Percentiles rank a stretch among this genome's conserved stretches.
phyloP scores from a whole-genome alignment of 164 flowering plant species.

The Pachysandra terminalis region DNA sequence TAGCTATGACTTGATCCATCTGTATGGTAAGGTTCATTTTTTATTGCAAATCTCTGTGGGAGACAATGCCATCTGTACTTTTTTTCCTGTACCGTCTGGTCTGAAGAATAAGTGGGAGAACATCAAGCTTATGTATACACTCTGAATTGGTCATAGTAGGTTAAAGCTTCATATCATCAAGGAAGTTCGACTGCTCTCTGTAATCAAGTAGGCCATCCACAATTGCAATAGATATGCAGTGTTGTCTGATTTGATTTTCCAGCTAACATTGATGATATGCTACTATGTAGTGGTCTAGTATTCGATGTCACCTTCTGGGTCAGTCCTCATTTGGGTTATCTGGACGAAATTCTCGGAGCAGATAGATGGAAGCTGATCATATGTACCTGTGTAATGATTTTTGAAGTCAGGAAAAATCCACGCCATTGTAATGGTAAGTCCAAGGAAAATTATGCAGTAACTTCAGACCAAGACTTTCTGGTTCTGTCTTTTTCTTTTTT shows the following conservation, averaged over 20 bases:
- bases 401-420: neutral
- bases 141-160: neutral
- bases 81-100: neutral
- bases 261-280: neutral
- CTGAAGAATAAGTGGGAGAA: neutral
- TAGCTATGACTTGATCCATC: neutral
- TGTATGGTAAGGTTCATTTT: neutral
- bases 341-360: constrained; percentile 13
- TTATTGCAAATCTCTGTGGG: neutral
- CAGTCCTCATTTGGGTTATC: neutral
- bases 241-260: neutral
- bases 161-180: neutral
- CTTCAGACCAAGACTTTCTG: no score
- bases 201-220: neutral
- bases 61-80: neutral
- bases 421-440: neutral
- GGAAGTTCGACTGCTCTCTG: neutral
- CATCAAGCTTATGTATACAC: neutral
- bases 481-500: no score
- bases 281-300: neutral
- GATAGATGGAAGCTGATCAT: neutral
- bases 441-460: no score
- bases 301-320: neutral
- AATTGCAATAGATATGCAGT: neutral
- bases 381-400: neutral